These are phyloP conservation scores for Tanozyma kutaoensis DNA, from an alignment of 805 yeast genomes.

Conservation along the genomic window DNA sequence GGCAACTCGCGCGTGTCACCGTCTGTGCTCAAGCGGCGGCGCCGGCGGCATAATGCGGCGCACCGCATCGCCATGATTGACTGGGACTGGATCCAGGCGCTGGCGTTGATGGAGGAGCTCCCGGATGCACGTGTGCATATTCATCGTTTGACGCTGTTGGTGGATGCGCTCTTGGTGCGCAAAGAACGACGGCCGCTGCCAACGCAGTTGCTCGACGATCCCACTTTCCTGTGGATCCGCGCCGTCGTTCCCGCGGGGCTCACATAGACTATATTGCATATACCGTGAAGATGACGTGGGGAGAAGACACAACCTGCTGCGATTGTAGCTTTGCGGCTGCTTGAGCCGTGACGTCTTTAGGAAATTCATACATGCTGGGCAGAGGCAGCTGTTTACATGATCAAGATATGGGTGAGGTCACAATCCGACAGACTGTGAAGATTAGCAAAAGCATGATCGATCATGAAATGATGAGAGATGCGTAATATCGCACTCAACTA, in stretches of 20 bases:
- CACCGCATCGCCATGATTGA: constrained; percentile 87
- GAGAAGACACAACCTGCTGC: not conserved
- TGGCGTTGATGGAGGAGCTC: not conserved
- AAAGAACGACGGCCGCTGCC: constrained; percentile 19
- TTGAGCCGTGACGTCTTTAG: no score
- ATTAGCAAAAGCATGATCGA: no score
- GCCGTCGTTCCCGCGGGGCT: constrained; percentile 5
- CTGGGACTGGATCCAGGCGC: constrained; percentile 58
- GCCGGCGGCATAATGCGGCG: constrained; percentile 43
- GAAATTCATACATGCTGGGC: no score
- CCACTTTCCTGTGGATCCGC: constrained; percentile 13
- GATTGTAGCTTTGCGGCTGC: no score
- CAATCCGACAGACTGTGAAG: no score
- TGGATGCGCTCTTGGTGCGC: constrained; percentile 21
- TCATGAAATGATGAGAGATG: no score
- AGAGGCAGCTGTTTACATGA: no score
- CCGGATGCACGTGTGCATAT: not conserved
- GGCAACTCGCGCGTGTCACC: constrained; percentile 21
- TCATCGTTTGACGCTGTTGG: constrained; percentile 11
- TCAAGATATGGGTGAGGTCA: not conserved
- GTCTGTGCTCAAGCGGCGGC: constrained; percentile 28
- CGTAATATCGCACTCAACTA: no score
- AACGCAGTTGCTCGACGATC: constrained; percentile 5
- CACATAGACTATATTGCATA: not conserved
- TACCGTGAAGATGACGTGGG: not conserved